Percentiles rank a stretch among this genome's conserved stretches.
These are phyloP conservation scores for Phyllosticta citriasiana DNA, from an alignment of 2,329 filamentous ascomycete species.

Conservation along the genomic window DNA sequence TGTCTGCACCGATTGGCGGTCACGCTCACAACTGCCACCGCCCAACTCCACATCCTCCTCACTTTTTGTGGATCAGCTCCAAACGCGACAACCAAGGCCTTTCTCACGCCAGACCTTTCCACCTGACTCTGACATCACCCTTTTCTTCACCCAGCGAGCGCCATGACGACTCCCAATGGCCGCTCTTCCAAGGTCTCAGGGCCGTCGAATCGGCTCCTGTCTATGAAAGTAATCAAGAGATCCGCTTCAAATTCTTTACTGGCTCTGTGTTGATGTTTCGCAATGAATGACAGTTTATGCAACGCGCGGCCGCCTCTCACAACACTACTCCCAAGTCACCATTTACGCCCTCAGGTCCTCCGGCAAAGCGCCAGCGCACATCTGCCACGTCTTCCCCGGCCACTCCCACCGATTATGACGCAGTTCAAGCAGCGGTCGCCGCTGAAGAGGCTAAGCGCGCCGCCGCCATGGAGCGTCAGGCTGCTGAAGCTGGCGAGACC, in stretches of 20 bases:
- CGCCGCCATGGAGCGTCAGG: conserved; percentile 47
- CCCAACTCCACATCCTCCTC: not conserved
- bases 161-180: conserved; percentile 15
- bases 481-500: conserved; percentile 55
- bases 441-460: conserved; percentile 58
- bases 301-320: conserved; percentile 62
- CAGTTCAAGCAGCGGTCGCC: conserved; percentile 53
- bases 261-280: not conserved
- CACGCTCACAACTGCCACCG: not conserved
- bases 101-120: not conserved
- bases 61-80: not conserved
- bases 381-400: conserved; percentile 19
- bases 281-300: conserved; percentile 47
- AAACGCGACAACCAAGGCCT: not conserved
- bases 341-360: conserved; percentile 41
- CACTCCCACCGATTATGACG: conserved; percentile 44
- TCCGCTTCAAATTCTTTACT: not conserved
- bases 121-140: not conserved
- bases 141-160: not conserved
- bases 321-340: conserved; percentile 34
- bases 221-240: conserved; percentile 60
- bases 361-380: conserved; percentile 55
- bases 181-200: conserved; percentile 46
- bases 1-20: not conserved
- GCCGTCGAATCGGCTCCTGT: conserved; percentile 70